phyloP scores from a whole-genome alignment of 371 early-diverging fungal species.

The Lichtheimia ornata region DNA sequence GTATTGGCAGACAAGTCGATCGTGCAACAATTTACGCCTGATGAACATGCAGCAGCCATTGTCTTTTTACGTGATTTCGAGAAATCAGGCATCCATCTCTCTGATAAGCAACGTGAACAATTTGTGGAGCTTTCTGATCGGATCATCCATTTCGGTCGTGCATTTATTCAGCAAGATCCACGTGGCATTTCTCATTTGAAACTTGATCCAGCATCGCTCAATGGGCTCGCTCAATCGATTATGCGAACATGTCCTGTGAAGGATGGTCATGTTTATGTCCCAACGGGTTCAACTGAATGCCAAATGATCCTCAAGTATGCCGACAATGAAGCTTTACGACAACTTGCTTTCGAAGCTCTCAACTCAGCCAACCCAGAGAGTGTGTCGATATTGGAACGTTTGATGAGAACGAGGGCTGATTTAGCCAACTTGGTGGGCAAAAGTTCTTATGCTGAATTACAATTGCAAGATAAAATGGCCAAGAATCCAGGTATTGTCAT shows the following conservation, averaged over 20 bases:
- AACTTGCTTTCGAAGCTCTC: conserved; percentile 72
- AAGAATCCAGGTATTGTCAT: conserved; percentile 67
- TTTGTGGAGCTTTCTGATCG: conserved; percentile 84
- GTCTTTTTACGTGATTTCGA: conserved; percentile 92
- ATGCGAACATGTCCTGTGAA: conserved; percentile 16
- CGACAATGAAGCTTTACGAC: conserved; percentile 64
- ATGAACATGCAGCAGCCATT: conserved; percentile 80
- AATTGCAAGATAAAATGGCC: conserved; percentile 93
- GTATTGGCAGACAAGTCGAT: conserved; percentile 65
- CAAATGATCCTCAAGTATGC: conserved; percentile 66
- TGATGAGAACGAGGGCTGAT: conserved; percentile 74
- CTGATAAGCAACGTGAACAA: conserved; percentile 59
- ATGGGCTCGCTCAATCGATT: conserved; percentile 22
- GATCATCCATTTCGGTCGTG: conserved; percentile 79
- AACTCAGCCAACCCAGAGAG: conserved; percentile 71
- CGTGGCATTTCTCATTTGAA: conserved; percentile 32
- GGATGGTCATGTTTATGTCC: conserved; percentile 41
- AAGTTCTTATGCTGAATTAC: conserved; percentile 80
- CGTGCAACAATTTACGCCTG: conserved; percentile 50
- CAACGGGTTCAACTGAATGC: conserved; percentile 57
- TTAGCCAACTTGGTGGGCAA: conserved; percentile 81
- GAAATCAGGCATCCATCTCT: conserved; percentile 91
- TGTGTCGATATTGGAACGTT: conserved; percentile 65
- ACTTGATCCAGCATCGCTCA: conserved; percentile 21
- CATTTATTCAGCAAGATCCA: conserved; percentile 65